A percentile compares a stretch with the other conserved stretches of the same genome.
Conservation (phyloP, 495 filamentous ascomycete genomes). For the Xylaria flabelliformis region DNA sequence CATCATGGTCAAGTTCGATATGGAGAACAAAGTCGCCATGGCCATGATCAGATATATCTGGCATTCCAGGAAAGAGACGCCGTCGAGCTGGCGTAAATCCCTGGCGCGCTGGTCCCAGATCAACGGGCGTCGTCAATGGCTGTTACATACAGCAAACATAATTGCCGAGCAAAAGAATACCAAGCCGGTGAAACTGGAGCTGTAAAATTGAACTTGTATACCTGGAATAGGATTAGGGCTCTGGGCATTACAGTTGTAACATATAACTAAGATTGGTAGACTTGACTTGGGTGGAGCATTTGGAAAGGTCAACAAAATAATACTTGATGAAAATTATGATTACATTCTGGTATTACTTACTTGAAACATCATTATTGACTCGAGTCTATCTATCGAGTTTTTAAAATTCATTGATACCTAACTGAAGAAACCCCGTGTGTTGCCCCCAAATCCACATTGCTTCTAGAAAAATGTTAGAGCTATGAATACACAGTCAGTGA, state of each 20-base stretch:
- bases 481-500: background rate
- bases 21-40: conserved; percentile 19
- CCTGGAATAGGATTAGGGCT: no score
- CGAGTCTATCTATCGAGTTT: background rate
- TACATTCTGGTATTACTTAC: background rate
- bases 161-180: conserved; percentile 50
- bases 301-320: background rate
- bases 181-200: conserved; percentile 35
- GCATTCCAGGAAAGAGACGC: conserved; percentile 24
- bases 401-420: background rate
- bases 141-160: conserved; percentile 17
- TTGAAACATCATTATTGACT: background rate
- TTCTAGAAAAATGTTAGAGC: background rate
- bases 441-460: background rate
- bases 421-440: background rate
- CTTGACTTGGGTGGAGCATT: background rate
- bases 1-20: conserved; percentile 24
- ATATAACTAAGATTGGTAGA: conserved; percentile 15
- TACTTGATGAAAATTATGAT: conserved; percentile 1
- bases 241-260: background rate
- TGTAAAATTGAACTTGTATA: conserved; percentile 1
- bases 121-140: conserved; percentile 25
- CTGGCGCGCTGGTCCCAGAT: conserved; percentile 26
- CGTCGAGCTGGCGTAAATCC: conserved; percentile 21
- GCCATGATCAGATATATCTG: conserved; percentile 28